These are phyloP conservation scores for Rubus parviflorus DNA, from an alignment of 306 rosid genomes.

Conservation along the genomic window DNA sequence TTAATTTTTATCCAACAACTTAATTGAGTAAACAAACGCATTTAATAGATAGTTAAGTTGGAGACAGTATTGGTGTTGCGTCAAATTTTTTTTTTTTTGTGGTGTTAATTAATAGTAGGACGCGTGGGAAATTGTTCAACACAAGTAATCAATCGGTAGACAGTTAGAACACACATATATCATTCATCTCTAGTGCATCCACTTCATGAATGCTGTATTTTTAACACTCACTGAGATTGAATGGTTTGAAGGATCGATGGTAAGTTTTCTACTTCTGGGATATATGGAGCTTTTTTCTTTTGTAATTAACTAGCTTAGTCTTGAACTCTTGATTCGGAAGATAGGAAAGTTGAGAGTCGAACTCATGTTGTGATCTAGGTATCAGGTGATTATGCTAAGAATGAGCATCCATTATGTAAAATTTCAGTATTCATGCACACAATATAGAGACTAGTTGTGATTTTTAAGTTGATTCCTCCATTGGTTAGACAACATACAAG, in stretches of 20 bases:
- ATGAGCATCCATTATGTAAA: neutral
- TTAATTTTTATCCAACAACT: no score
- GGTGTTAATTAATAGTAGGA: no score
- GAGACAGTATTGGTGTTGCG: no score
- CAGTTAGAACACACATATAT: neutral
- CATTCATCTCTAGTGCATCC: neutral
- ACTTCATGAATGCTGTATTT: neutral
- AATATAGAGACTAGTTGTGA: neutral
- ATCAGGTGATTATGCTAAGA: neutral
- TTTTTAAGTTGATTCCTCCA: neutral
- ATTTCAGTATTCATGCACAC: neutral
- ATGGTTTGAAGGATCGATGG: neutral
- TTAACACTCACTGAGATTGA: neutral
- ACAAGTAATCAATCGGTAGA: no score
- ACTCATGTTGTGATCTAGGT: neutral
- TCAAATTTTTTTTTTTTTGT: no score
- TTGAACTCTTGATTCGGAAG: neutral
- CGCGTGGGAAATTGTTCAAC: no score
- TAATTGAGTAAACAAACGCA: no score
- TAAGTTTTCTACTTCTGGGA: neutral
- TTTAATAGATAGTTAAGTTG: no score
- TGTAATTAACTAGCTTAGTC: neutral
- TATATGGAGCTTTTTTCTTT: neutral
- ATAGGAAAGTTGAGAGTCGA: neutral
- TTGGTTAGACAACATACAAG: neutral